Evolutionary conservation across 148 eudicot genomes (phyloP).

Genomic region (Agrostemma githago): DNA sequence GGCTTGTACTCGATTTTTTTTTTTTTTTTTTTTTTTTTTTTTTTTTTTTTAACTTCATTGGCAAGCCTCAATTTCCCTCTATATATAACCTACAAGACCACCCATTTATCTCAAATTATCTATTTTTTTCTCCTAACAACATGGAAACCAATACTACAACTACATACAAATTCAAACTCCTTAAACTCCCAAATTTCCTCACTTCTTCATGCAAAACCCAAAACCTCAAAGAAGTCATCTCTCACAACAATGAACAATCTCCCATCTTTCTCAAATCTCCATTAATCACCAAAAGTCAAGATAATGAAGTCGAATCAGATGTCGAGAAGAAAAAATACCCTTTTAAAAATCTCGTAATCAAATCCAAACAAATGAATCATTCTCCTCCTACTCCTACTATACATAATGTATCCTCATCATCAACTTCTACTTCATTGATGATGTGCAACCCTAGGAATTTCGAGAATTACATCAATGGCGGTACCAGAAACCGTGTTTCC

Average conservation of each 20-base stretch:
- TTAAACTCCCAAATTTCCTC: conserved; percentile 39
- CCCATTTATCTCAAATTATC: conserved; percentile 18
- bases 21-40: too few species aligned
- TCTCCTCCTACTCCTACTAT: background rate
- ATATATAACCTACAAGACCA: conserved; percentile 28
- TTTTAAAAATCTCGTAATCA: conserved; percentile 11
- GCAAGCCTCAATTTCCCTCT: background rate
- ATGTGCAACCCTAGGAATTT: conserved; percentile 37
- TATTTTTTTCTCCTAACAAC: conserved; percentile 16
- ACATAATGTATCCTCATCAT: background rate
- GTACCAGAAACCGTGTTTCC: conserved; percentile 20
- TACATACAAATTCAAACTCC: conserved; percentile 28
- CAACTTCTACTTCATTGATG: conserved; percentile 25
- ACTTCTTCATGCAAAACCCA: conserved; percentile 44
- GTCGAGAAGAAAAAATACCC: conserved; percentile 1
- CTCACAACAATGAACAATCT: conserved; percentile 21
- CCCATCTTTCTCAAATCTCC: conserved; percentile 24
- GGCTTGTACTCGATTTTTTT: background rate
- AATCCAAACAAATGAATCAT: conserved; percentile 8
- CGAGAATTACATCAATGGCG: conserved; percentile 25
- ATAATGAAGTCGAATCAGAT: background rate
- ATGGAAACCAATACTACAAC: conserved; percentile 38
- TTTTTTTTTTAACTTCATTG: too few species aligned
- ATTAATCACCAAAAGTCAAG: conserved; percentile 16
- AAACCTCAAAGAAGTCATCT: conserved; percentile 31